Evolutionary conservation across 192 early-diverging fungal species (phyloP), one percentile per base, ranked within the genome.

Genomic region (Coemansia sp.): DNA sequence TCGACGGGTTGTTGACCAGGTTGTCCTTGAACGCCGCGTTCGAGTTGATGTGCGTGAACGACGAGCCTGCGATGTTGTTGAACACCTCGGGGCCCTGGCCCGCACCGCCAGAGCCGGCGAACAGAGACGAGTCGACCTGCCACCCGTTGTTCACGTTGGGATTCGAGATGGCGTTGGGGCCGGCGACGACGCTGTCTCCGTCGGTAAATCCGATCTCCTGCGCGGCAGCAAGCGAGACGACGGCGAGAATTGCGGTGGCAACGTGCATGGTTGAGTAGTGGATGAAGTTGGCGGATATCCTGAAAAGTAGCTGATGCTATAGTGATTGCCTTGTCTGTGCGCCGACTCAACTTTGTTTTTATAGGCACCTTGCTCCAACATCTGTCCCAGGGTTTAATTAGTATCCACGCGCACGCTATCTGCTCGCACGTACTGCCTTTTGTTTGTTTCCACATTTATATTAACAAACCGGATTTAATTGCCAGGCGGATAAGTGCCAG

Each of bases 141-240:
- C 69, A 68, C 48, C 75, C 75, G 54, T 77, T 77, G 65, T 77
- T 77, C 56, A 77, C 62, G 45, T 71, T 71, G 33, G 69, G 76
- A 65, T 71, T 72, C 19, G 76, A 72, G 50, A 79, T 47, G 40
- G 65, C 76, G 59, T 65, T 79, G 19, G 76, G 52, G 5, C 69
- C 76, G 23, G 53, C 58, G 31, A 61, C 65, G 5, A 72, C 32
- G 66, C 59, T 72, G 42, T 65, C 18, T 1, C 62, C 76, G 27
- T 63, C 69, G 42, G 69, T 40, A 53, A 72, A 72, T 2, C 76
- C 76, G 33, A 79, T 56, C 49, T 79, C 76, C 48, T 74, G 72
- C 27, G 54, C 72, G 7, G 31, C 32, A 22, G 42, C 35, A 33
- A 33, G 27, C 25, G 38, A 27, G 28, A 62, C 12, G 60, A 53